phyloP scores from a whole-genome alignment of 495 filamentous ascomycete genomes.

The Sabuloglossum arenarium region DNA sequence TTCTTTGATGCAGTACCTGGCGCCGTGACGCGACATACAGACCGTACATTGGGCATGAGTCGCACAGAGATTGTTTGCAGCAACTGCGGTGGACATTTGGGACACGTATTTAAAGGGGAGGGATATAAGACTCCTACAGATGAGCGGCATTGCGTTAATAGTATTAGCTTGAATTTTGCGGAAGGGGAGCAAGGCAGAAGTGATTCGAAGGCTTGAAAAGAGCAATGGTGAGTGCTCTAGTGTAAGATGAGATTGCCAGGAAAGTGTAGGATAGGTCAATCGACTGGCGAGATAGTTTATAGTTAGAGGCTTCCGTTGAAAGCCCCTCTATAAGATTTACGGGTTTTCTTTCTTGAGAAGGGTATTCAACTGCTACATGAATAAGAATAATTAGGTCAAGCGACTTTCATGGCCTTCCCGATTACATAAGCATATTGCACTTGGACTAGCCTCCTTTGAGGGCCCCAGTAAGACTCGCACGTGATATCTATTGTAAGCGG shows the following conservation, averaged over 20 bases:
- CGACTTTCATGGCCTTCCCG: too few relatives aligned
- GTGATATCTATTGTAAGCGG: neutral
- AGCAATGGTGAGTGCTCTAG: neutral
- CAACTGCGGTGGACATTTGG: slow-evolving; percentile 88
- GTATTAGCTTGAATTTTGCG: slow-evolving; percentile 67
- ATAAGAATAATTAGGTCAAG: too few relatives aligned
- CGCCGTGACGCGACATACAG: slow-evolving; percentile 61
- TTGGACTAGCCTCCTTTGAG: too few relatives aligned
- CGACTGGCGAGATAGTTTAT: too few relatives aligned
- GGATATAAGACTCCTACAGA: slow-evolving; percentile 78
- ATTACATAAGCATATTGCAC: too few relatives aligned
- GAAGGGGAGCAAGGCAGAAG: slow-evolving; percentile 25
- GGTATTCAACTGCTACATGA: too few relatives aligned
- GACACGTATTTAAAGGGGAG: slow-evolving; percentile 96
- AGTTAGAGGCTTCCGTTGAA: too few relatives aligned
- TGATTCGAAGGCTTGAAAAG: neutral
- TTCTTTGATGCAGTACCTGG: slow-evolving; percentile 89
- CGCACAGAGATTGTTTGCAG: slow-evolving; percentile 84
- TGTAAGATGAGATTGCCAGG: neutral
- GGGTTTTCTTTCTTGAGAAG: too few relatives aligned
- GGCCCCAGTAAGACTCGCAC: too few relatives aligned
- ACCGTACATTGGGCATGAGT: slow-evolving; percentile 58
- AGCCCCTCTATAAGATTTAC: too few relatives aligned
- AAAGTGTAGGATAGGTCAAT: too few relatives aligned
- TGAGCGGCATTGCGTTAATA: slow-evolving; percentile 95